These are phyloP conservation scores for Cymbomonas tetramitiformis DNA, from an alignment of 139 green algal species.

Conservation along the genomic window DNA sequence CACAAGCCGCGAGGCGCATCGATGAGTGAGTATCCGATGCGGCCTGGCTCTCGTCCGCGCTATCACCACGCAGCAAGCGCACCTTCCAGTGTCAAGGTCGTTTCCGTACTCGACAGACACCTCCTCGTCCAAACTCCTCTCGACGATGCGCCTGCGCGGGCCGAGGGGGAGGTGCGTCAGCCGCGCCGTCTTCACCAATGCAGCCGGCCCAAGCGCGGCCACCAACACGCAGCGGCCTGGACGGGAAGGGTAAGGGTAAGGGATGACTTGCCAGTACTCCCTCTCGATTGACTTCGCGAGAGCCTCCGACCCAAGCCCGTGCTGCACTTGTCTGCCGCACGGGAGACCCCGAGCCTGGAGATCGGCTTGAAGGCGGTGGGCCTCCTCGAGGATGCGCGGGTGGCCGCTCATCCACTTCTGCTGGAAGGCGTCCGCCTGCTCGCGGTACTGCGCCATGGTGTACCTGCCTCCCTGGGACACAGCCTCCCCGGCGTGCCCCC, in stretches of 20 bases:
- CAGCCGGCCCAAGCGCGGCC: no score
- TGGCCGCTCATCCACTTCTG: background rate
- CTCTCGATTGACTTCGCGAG: background rate
- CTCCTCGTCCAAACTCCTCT: conserved; percentile 20
- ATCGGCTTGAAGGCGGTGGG: background rate
- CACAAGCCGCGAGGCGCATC: no score
- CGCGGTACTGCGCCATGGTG: background rate
- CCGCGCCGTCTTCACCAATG: no score
- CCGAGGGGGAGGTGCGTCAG: no score
- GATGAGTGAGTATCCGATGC: no score
- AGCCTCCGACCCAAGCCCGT: background rate
- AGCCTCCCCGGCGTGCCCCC: no score
- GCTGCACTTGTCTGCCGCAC: no score
- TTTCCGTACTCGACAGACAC: conserved; percentile 35
- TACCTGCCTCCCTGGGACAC: no score
- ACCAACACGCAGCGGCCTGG: no score
- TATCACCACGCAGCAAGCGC: background rate
- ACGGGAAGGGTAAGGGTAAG: no score
- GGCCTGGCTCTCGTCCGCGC: background rate
- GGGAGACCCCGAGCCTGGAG: no score
- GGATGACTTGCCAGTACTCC: no score
- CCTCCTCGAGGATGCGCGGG: background rate
- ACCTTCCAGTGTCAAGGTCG: conserved; percentile 29
- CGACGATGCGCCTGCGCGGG: conserved; percentile 22
- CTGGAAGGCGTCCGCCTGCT: conserved; percentile 2